Evolutionary conservation across 148 eudicot genomes (phyloP).

Genomic region (Heliamphora exappendiculata): DNA sequence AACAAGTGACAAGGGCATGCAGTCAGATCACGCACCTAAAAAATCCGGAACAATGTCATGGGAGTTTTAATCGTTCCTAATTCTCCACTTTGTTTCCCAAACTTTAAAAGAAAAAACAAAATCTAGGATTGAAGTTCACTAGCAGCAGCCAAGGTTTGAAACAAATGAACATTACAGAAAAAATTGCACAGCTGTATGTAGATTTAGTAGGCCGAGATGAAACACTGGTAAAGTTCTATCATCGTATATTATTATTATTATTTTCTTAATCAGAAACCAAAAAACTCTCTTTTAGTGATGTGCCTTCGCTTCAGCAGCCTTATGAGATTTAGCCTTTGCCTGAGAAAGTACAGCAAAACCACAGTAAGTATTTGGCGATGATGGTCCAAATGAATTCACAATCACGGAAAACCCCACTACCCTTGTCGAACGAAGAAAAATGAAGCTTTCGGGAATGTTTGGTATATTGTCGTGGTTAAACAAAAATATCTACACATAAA

Average conservation of each 20-base stretch:
- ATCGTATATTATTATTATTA: slow-evolving; percentile 22
- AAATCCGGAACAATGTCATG: neutral
- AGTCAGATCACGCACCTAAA: neutral
- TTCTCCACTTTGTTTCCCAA: slow-evolving; percentile 2
- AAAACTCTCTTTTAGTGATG: slow-evolving; percentile 15
- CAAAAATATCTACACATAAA: neutral
- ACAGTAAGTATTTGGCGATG: neutral
- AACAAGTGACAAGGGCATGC: neutral
- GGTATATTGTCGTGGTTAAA: neutral
- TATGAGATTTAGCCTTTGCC: slow-evolving; percentile 18
- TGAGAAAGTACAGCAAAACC: slow-evolving; percentile 2
- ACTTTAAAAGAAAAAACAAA: too few species aligned
- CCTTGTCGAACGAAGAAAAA: neutral
- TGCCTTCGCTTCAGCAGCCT: slow-evolving; percentile 11
- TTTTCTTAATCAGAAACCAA: slow-evolving; percentile 1
- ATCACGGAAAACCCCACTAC: too few species aligned
- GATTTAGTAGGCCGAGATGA: neutral
- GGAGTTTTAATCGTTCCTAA: neutral
- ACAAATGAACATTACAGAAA: neutral
- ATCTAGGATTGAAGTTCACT: neutral
- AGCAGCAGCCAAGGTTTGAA: neutral
- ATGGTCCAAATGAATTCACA: neutral
- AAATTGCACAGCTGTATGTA: slow-evolving; percentile 7
- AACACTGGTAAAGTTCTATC: slow-evolving; percentile 8
- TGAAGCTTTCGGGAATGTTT: neutral